Evolutionary conservation across 2,329 filamentous ascomycete species (phyloP), one percentile per base, ranked within the genome.

Genomic region (Chaetomiaceae sp.): DNA sequence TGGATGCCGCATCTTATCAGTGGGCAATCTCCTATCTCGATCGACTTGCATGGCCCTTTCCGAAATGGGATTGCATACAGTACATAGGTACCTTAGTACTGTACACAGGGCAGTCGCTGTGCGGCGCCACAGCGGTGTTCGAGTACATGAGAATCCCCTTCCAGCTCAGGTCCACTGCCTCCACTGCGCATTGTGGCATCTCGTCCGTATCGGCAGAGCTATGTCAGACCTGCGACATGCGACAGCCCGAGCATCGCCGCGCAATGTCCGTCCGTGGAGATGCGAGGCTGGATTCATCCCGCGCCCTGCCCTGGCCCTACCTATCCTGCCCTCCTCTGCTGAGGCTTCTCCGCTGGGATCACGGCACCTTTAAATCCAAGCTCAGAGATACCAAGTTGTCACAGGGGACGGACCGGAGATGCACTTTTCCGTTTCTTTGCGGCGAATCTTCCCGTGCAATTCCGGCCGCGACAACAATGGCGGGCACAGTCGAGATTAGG

Each of bases 1-100:
- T 58, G 56, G 56, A 5, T 21, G 30, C 23, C 11, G 18, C 48
- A 30, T 29, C 50, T 58, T 58, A 58, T 58, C 56, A 41, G 38
- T 30, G 44, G 36, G 13, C 33, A 29, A 25, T 33, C 30, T 33
- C 16, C 44, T 54, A 49, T 54, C 52, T 53, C 44, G 44, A 53
- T 42, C 50, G 40, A 44, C 34, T n/a, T 45, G n/a, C 18, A 32
- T 6, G 9, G 38, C 38, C 14, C 38, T 25, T 27, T 13, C 38
- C 38, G 21, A n/a, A n/a, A n/a, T n/a, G n/a, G n/a, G n/a, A n/a
- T n/a, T n/a, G n/a, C n/a, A n/a, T n/a, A n/a, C n/a, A n/a, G n/a
- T n/a, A n/a, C n/a, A n/a, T n/a, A n/a, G n/a, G n/a, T n/a, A n/a
- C n/a, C n/a, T n/a, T n/a, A n/a, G n/a, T n/a, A n/a, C n/a, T n/a